A percentile compares a stretch with the other conserved stretches of the same genome.
These are phyloP conservation scores for Vitellaria paradoxa DNA, from an alignment of 179 eudicot species.

Conservation along the genomic window DNA sequence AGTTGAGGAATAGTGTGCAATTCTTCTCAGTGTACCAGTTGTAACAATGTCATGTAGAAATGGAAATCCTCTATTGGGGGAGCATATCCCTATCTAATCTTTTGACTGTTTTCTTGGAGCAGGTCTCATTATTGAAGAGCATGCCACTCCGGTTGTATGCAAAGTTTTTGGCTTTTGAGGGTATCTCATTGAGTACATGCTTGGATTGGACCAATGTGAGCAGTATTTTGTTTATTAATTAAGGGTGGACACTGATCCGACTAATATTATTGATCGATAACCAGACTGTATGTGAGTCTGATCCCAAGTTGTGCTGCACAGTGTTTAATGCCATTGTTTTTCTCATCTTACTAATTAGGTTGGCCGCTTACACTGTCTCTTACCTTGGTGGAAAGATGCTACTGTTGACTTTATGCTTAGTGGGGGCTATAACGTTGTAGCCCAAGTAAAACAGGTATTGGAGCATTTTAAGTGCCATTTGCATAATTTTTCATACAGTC, in stretches of 20 bases:
- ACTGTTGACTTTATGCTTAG: constrained; percentile 69
- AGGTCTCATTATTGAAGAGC: constrained; percentile 76
- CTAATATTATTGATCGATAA: background rate
- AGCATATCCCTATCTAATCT: background rate
- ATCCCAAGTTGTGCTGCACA: background rate
- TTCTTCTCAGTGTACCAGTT: no score
- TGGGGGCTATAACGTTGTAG: constrained; percentile 74
- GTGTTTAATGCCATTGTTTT: background rate
- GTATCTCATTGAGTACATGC: constrained; percentile 39
- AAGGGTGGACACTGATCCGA: background rate
- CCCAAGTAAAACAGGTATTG: constrained; percentile 63
- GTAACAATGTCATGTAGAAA: background rate
- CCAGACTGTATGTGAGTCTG: background rate
- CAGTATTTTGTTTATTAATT: background rate
- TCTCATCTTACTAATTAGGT: constrained; percentile 39
- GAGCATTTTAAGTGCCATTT: background rate
- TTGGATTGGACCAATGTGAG: constrained; percentile 71
- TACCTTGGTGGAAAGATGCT: constrained; percentile 95
- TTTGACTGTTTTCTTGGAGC: constrained; percentile 1
- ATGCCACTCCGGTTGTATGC: constrained; percentile 58
- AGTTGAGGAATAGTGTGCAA: no score
- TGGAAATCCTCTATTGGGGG: constrained; percentile 1
- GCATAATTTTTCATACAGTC: no score
- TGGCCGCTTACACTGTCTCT: constrained; percentile 71
- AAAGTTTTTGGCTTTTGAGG: constrained; percentile 39